Evolutionary conservation across 768 basidiomycete genomes (phyloP).

Genomic region (Flagelloscypha sp.): DNA sequence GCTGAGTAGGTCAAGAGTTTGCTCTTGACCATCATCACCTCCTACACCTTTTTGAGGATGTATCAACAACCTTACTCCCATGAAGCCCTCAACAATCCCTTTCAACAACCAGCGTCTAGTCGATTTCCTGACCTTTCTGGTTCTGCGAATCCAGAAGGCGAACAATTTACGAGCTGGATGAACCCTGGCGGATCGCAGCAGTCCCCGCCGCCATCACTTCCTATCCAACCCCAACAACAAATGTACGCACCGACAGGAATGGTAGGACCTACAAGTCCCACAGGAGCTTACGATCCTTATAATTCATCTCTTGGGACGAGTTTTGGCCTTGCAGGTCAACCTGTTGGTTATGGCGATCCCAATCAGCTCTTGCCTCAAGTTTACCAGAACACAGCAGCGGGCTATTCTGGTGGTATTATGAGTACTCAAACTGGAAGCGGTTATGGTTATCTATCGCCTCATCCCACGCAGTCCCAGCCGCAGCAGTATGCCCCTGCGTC

Average conservation of each 20-base stretch:
- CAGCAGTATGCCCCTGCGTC: conserved; percentile 33
- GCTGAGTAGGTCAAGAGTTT: too few species aligned
- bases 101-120: conserved; percentile 3
- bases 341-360: too few species aligned
- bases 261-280: conserved; percentile 26
- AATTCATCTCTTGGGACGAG: too few species aligned
- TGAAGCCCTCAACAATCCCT: conserved; percentile 17
- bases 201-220: conserved; percentile 11
- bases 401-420: too few species aligned
- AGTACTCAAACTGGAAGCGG: conserved; percentile 15
- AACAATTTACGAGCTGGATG: conserved; percentile 34
- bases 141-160: conserved; percentile 10
- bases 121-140: conserved; percentile 60
- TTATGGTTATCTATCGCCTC: conserved; percentile 22
- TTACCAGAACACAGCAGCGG: too few species aligned
- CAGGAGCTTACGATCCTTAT: too few species aligned
- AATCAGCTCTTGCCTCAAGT: too few species aligned
- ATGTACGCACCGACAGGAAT: conserved; percentile 27
- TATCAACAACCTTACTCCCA: neutral
- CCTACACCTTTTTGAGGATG: neutral
- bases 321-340: too few species aligned
- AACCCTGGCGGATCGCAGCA: conserved; percentile 19
- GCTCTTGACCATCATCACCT: neutral
- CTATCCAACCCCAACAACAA: conserved; percentile 28
- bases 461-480: conserved; percentile 19